Conservation (phyloP, 1,139 yeast species). For the Taphrina flavorubra region DNA sequence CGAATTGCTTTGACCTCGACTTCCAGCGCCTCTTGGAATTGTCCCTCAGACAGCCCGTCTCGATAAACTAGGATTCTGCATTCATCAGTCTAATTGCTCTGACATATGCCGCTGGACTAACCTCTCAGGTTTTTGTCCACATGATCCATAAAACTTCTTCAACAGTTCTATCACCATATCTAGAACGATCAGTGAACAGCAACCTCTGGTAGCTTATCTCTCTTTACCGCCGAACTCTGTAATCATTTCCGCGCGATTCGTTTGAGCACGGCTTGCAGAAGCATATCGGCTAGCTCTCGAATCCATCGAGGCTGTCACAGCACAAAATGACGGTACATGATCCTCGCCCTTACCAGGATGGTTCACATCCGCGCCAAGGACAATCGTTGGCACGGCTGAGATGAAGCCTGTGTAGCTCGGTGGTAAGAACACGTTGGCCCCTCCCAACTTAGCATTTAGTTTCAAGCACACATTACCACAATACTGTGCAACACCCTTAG, state of each 20-base stretch:
- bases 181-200: not conserved
- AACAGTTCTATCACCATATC: conserved; percentile 48
- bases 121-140: conserved; percentile 47
- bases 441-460: conserved; percentile 47
- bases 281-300: conserved; percentile 48
- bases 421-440: conserved; percentile 44
- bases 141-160: conserved; percentile 46
- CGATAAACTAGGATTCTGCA: conserved; percentile 49
- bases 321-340: conserved; percentile 48
- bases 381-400: conserved; percentile 44
- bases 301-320: conserved; percentile 50
- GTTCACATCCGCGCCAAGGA: conserved; percentile 51
- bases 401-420: conserved; percentile 33
- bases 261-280: conserved; percentile 49
- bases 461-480: conserved; percentile 47
- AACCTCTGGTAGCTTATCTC: not conserved
- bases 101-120: not conserved
- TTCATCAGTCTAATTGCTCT: not conserved
- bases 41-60: conserved; percentile 52
- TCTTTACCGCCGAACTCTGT: conserved; percentile 46
- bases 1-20: conserved; percentile 49
- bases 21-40: conserved; percentile 49
- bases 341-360: conserved; percentile 46
- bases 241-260: conserved; percentile 48
- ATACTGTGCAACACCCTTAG: conserved; percentile 42